Percentiles rank a stretch among this genome's conserved stretches.
These are phyloP conservation scores for Umbelopsis sp. DNA, from an alignment of 192 early-diverging fungal genomes.

Conservation along the genomic window DNA sequence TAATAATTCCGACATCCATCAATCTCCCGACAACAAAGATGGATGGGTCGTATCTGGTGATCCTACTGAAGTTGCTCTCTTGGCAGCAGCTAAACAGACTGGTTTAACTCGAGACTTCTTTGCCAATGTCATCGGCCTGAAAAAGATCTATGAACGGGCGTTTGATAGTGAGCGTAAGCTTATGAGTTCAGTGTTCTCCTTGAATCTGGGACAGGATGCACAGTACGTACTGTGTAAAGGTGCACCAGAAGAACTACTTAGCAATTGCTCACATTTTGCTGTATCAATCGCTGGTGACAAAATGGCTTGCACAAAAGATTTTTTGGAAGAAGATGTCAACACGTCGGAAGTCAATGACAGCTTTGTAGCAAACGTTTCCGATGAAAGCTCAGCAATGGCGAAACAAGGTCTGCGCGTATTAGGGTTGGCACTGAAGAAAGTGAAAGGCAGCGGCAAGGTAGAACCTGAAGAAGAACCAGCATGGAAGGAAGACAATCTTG, in stretches of 20 bases:
- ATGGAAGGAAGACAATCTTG: constrained; percentile 67
- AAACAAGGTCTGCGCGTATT: constrained; percentile 83
- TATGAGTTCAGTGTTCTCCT: constrained; percentile 83
- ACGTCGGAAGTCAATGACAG: neutral
- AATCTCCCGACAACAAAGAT: constrained; percentile 46
- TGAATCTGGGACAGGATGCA: constrained; percentile 32
- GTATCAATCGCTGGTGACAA: neutral
- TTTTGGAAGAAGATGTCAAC: neutral
- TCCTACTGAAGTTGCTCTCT: constrained; percentile 91
- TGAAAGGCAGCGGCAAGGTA: constrained; percentile 41
- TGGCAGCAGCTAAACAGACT: constrained; percentile 82
- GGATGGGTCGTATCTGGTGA: constrained; percentile 83
- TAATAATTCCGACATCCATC: constrained; percentile 66
- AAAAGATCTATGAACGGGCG: constrained; percentile 76
- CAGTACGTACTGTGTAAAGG: constrained; percentile 83
- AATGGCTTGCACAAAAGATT: neutral
- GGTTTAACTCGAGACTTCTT: constrained; percentile 70
- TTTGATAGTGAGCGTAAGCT: constrained; percentile 96
- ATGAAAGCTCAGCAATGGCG: constrained; percentile 74
- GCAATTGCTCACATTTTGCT: constrained; percentile 50
- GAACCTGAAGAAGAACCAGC: constrained; percentile 45
- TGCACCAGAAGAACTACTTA: constrained; percentile 87
- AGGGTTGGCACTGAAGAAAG: constrained; percentile 77
- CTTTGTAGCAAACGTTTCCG: constrained; percentile 44
- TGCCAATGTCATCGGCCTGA: constrained; percentile 55